Evolutionary conservation across 2,329 filamentous ascomycete genomes (phyloP).

Genomic region (Colletotrichum caudatum): DNA sequence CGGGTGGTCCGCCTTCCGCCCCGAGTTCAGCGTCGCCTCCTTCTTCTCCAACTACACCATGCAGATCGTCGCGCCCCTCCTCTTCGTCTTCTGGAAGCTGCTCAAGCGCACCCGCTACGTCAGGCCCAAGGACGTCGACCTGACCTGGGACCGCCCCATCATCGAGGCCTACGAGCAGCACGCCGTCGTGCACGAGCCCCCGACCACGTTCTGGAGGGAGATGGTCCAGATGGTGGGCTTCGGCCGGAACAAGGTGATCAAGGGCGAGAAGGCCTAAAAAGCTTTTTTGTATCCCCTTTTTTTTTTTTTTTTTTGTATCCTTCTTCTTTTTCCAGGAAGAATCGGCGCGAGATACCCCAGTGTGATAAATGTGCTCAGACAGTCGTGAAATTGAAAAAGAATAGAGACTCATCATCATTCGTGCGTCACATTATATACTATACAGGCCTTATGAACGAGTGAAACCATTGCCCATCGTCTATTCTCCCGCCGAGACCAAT

Average conservation of each 20-base stretch:
- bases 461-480: not conserved
- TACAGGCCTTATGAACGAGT: no score
- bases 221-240: conserved; percentile 61
- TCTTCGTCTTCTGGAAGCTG: conserved; percentile 69
- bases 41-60: conserved; percentile 76
- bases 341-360: conserved; percentile 20
- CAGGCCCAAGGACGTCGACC: conserved; percentile 66
- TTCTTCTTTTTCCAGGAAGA: not conserved
- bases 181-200: conserved; percentile 49
- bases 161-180: conserved; percentile 68
- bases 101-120: conserved; percentile 70
- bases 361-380: conserved; percentile 7
- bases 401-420: not conserved
- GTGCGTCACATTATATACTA: not conserved
- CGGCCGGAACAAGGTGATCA: conserved; percentile 44
- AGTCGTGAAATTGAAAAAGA: not conserved
- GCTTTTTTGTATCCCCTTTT: not conserved
- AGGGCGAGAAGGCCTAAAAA: conserved; percentile 40
- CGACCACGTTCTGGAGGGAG: conserved; percentile 68
- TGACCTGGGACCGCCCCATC: conserved; percentile 69
- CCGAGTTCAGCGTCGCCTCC: conserved; percentile 66
- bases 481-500: not conserved
- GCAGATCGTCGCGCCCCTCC: conserved; percentile 68
- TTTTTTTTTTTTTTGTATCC: not conserved
- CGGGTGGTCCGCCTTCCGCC: conserved; percentile 73